Evolutionary conservation across 371 early-diverging fungal species (phyloP).

Genomic region (Capillidium rhysosporum): DNA sequence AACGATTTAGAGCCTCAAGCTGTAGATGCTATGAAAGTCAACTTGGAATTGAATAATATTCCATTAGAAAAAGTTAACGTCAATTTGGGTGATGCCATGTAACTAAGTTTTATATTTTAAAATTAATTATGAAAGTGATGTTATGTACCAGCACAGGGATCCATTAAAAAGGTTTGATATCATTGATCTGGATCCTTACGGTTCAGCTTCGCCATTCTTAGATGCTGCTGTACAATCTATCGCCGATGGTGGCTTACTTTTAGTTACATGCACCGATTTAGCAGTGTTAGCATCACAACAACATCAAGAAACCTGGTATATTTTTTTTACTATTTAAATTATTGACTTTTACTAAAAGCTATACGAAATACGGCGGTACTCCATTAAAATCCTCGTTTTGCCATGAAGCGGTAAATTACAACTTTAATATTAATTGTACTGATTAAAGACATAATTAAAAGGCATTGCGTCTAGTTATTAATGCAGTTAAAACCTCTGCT

Average conservation of each 20-base stretch:
- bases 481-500: slow-evolving; percentile 69
- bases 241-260: slow-evolving; percentile 60
- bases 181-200: slow-evolving; percentile 97
- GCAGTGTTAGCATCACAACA: slow-evolving; percentile 87
- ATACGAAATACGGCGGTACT: slow-evolving; percentile 89
- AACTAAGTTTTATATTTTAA: slow-evolving; percentile 5
- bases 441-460: slow-evolving; percentile 7
- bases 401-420: slow-evolving; percentile 38
- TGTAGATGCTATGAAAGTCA: slow-evolving; percentile 74
- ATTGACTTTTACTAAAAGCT: slow-evolving; percentile 20
- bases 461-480: slow-evolving; percentile 83
- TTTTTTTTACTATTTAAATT: neutral
- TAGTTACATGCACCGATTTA: slow-evolving; percentile 98
- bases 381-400: slow-evolving; percentile 62
- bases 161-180: slow-evolving; percentile 46
- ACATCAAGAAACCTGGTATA: slow-evolving; percentile 74
- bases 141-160: slow-evolving; percentile 61
- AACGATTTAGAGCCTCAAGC: slow-evolving; percentile 92
- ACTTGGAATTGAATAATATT: slow-evolving; percentile 69
- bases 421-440: slow-evolving; percentile 1
- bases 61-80: slow-evolving; percentile 45
- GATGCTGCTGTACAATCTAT: slow-evolving; percentile 93
- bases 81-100: slow-evolving; percentile 72
- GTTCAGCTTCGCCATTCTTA: slow-evolving; percentile 91
- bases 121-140: slow-evolving; percentile 17